Evolutionary conservation across 2,329 filamentous ascomycete genomes (phyloP), one percentile per base, ranked within the genome.

Genomic region (Neofusicoccum ribis): DNA sequence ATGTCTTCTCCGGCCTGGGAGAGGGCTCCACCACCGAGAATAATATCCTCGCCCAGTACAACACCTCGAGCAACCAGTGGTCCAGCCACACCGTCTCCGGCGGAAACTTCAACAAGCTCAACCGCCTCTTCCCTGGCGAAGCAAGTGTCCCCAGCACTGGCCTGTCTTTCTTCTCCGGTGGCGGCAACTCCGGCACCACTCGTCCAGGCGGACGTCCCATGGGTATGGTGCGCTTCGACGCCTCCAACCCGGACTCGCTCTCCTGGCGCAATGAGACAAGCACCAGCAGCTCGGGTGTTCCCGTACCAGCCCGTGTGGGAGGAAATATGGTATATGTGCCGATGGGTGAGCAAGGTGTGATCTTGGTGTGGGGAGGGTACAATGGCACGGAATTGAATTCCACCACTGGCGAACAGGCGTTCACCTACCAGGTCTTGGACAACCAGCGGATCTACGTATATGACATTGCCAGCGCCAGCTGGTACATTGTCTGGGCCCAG

Each of bases 401-500:
- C 3, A 44, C 39, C 7, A 59, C 54, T 1, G 54, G 54, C 23
- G 39, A 12, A 4, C 54, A 39, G 4, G 39, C 39, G 8, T 59
- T 44, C 27, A n/a, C 39, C 2, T 59, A 20, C 36, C 54, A 59
- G 39, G 14, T 59, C 17, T 23, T 46, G 14, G 41, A 59, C 39
- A 59, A 46, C 54, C 20, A 43, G 39, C 8, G 23, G 27, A 64
- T 64, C 11, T 56, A 23, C 2, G 44, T 59, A 14, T 64, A 64
- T 27, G 62, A 64, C 62, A 59, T 64, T 14, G 62, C 39, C 23
- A 46, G 43, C 20, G 51, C 37, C 20, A 59, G 49, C n/a, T 64
- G 64, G 64, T 44, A 66, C 17, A 39, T 50, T 15, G 50, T 66
- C 11, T 41, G 43, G 20, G 64, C 64, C 12, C 63, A 41, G 14